These are phyloP conservation scores for Botryotinia narcissicola DNA, from an alignment of 2,329 filamentous ascomycete genomes.

Conservation along the genomic window DNA sequence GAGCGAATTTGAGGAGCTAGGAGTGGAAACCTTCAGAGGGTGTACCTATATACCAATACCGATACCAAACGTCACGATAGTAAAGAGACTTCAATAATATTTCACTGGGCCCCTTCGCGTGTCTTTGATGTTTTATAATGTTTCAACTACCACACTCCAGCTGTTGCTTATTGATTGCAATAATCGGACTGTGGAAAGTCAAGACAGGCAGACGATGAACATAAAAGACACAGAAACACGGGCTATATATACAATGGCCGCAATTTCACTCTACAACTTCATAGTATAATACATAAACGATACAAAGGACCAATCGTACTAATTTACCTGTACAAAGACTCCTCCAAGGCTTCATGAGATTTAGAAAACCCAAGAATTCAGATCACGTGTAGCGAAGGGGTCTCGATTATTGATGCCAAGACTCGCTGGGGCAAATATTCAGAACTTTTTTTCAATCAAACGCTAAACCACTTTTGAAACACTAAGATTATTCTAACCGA, in stretches of 20 bases:
- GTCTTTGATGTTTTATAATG: background rate
- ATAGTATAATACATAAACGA: background rate
- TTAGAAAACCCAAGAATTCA: background rate
- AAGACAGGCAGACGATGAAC: background rate
- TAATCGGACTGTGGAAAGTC: background rate
- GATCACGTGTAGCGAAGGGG: background rate
- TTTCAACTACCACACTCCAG: background rate
- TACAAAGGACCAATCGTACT: background rate
- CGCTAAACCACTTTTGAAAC: background rate
- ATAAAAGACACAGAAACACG: background rate
- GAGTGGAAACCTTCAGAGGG: background rate
- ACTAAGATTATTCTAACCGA: slow-evolving; percentile 8
- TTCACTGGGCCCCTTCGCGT: too few relatives aligned
- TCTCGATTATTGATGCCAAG: background rate
- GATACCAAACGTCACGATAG: slow-evolving; percentile 16
- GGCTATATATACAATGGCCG: background rate
- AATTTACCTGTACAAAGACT: background rate
- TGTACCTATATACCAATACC: slow-evolving; percentile 8
- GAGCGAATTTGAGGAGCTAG: background rate
- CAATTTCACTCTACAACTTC: too few relatives aligned
- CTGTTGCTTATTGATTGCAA: background rate
- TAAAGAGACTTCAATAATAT: slow-evolving; percentile 5
- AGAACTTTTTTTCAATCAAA: background rate
- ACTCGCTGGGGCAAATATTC: background rate
- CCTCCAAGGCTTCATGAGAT: background rate